phyloP scores from a whole-genome alignment of 345 rosid genomes.

The Eucalyptus camaldulensis region DNA sequence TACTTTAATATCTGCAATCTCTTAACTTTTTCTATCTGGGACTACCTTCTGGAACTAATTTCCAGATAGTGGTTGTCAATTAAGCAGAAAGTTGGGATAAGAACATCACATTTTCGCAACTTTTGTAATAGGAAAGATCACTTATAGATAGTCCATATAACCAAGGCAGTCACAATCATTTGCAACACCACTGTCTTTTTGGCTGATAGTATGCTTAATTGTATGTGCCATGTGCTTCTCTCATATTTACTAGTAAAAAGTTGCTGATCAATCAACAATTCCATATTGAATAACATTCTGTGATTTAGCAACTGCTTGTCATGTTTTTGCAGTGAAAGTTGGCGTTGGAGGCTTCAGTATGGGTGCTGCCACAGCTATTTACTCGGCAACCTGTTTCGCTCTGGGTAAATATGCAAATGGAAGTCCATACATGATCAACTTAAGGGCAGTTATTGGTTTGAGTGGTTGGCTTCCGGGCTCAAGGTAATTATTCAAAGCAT shows the following conservation, averaged over 20 bases:
- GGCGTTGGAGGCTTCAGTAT: slow-evolving; percentile 97
- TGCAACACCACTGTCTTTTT: neutral
- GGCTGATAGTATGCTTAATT: neutral
- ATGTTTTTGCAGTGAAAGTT: slow-evolving; percentile 45
- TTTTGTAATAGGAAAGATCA: neutral
- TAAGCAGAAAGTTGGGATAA: neutral
- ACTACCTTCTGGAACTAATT: neutral
- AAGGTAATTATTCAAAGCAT: slow-evolving; percentile 23
- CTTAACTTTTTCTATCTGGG: neutral
- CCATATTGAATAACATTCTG: neutral
- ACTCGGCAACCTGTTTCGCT: slow-evolving; percentile 77
- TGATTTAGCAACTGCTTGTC: neutral
- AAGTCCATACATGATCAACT: slow-evolving; percentile 40
- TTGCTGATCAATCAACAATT: neutral
- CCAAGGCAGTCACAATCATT: neutral
- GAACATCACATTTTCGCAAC: neutral
- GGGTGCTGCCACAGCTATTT: slow-evolving; percentile 92
- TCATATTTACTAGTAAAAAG: neutral
- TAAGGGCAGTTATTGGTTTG: slow-evolving; percentile 53
- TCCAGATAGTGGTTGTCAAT: neutral
- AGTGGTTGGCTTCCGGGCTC: slow-evolving; percentile 97
- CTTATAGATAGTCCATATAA: neutral
- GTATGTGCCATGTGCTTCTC: neutral
- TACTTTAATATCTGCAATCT: neutral
- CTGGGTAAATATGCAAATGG: slow-evolving; percentile 68